Percentiles rank a stretch among this genome's conserved stretches.
Conservation (phyloP, 352 stramenopile genomes). For the Globisporangium megalacanthum region DNA sequence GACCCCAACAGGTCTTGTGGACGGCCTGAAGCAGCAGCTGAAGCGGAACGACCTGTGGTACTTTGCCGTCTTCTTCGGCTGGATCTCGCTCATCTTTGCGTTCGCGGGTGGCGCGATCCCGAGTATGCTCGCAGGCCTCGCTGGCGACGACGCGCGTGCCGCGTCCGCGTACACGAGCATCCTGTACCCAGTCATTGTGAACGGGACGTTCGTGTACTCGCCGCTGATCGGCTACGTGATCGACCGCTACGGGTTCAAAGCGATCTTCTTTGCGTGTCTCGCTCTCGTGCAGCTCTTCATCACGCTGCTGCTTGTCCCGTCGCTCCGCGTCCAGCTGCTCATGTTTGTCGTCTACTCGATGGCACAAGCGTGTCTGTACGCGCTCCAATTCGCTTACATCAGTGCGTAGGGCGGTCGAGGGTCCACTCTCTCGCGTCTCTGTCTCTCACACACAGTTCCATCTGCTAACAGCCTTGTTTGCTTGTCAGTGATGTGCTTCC, state of each 20-base stretch:
- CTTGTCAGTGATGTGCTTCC: conserved; percentile 73
- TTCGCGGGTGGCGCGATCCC: conserved; percentile 74
- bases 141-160: conserved; percentile 18
- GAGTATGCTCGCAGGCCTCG: conserved; percentile 47
- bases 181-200: conserved; percentile 71
- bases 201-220: conserved; percentile 78
- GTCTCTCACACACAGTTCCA: background rate
- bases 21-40: conserved; percentile 52
- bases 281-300: conserved; percentile 64
- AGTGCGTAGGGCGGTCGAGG: conserved; percentile 31
- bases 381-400: conserved; percentile 83
- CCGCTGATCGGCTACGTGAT: conserved; percentile 68
- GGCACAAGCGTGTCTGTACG: conserved; percentile 69
- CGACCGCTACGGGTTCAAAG: conserved; percentile 74
- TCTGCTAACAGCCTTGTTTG: background rate
- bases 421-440: background rate
- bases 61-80: conserved; percentile 75
- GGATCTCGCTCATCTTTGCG: conserved; percentile 76
- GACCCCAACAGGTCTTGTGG: conserved; percentile 52
- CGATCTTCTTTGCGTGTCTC: conserved; percentile 62
- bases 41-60: conserved; percentile 61
- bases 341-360: conserved; percentile 75
- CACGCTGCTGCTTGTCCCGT: conserved; percentile 52
- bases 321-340: conserved; percentile 46
- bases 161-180: conserved; percentile 58